A percentile compares a stretch with the other conserved stretches of the same genome.
Evolutionary conservation across 345 rosid genomes (phyloP).

Genomic region (Noccaea caerulescens): DNA sequence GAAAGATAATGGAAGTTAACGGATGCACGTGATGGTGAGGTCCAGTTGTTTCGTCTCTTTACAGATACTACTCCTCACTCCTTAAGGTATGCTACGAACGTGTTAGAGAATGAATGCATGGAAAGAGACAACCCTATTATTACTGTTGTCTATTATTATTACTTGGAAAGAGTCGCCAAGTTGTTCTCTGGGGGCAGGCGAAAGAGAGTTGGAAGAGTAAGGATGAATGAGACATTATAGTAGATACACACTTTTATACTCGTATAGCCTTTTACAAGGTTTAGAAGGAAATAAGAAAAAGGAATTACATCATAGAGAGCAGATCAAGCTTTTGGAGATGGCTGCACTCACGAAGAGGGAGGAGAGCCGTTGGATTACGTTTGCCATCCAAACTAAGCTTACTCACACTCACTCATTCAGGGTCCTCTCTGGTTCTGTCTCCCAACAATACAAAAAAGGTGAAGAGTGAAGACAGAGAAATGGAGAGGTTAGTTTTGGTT

Average conservation of each 20-base stretch:
- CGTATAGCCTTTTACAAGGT: slow-evolving; percentile 13
- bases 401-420: background rate
- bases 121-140: background rate
- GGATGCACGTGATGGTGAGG: slow-evolving; percentile 34
- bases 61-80: background rate
- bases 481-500: background rate
- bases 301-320: slow-evolving; percentile 28
- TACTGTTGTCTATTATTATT: background rate
- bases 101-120: slow-evolving; percentile 16
- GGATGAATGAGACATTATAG: slow-evolving; percentile 7
- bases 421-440: slow-evolving; percentile 27
- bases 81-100: slow-evolving; percentile 6
- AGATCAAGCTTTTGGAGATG: slow-evolving; percentile 54
- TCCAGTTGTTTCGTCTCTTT: slow-evolving; percentile 40
- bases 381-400: background rate
- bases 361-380: slow-evolving; percentile 1
- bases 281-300: background rate
- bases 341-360: slow-evolving; percentile 42
- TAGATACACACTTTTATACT: slow-evolving; percentile 9
- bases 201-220: slow-evolving; percentile 21
- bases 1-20: slow-evolving; percentile 23
- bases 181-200: slow-evolving; percentile 12
- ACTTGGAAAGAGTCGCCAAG: slow-evolving; percentile 3
- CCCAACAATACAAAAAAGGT: slow-evolving; percentile 16
- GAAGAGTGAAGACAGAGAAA: slow-evolving; percentile 19